Evolutionary conservation across 2,329 filamentous ascomycete species (phyloP).

Genomic region (Colletotrichum sp.): DNA sequence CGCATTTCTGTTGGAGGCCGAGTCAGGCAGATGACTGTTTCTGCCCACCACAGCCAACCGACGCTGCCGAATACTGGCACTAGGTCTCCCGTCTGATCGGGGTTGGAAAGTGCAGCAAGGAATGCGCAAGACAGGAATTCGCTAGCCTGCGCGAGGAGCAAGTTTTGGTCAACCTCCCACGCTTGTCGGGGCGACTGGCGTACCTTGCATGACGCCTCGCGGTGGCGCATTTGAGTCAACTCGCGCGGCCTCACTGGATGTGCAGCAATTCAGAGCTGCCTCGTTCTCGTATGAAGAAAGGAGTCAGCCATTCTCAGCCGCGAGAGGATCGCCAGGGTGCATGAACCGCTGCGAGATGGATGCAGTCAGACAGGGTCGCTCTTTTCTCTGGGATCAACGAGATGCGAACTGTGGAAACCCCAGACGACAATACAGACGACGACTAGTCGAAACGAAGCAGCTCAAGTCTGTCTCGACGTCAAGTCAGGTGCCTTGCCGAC

Average conservation of each 20-base stretch:
- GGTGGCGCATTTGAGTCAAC: conserved; percentile 21
- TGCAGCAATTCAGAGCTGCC: not conserved
- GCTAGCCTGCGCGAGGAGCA: conserved; percentile 2
- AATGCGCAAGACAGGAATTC: conserved; percentile 4
- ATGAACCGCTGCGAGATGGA: conserved; percentile 16
- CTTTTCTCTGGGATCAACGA: not conserved
- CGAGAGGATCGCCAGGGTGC: conserved; percentile 6
- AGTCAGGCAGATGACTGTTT: conserved; percentile 16
- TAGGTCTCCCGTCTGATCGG: not conserved
- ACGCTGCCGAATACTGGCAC: not conserved
- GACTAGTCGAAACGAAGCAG: not conserved
- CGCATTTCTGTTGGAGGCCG: conserved; percentile 1
- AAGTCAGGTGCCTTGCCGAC: conserved; percentile 6
- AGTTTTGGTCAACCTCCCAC: conserved; percentile 8
- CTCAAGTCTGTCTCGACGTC: not conserved
- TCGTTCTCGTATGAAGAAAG: not conserved
- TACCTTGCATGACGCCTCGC: conserved; percentile 28
- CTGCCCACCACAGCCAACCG: conserved; percentile 15
- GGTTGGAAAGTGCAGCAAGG: conserved; percentile 2
- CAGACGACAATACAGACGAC: not conserved
- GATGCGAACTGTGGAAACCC: not conserved
- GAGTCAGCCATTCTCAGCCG: not conserved
- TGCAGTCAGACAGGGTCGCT: not conserved
- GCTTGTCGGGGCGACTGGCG: conserved; percentile 4
- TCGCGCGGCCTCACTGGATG: not conserved